Conservation (phyloP, 805 yeast species). For the Scheffersomyces amazonensis region DNA sequence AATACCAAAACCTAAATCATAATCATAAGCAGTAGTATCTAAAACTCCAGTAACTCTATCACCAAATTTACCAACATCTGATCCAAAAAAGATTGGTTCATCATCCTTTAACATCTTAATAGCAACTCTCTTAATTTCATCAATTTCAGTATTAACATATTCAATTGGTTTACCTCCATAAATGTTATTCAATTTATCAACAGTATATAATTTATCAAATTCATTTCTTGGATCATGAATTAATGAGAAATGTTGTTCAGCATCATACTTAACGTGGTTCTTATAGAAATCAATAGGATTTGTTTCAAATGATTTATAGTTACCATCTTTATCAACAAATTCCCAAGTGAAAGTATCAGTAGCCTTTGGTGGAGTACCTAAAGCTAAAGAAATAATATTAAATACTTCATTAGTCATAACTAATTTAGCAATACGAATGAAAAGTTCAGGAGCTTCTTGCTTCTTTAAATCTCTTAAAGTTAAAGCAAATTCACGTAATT, state of each 20-base stretch:
- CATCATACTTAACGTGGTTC: slow-evolving; percentile 52
- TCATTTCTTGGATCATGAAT: slow-evolving; percentile 82
- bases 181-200: slow-evolving; percentile 74
- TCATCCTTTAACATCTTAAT: slow-evolving; percentile 66
- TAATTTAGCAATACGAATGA: slow-evolving; percentile 32
- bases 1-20: slow-evolving; percentile 53
- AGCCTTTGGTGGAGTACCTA: slow-evolving; percentile 81
- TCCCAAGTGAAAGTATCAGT: slow-evolving; percentile 70
- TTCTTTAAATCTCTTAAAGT: slow-evolving; percentile 52
- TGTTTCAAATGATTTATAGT: slow-evolving; percentile 46
- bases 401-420: slow-evolving; percentile 59
- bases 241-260: slow-evolving; percentile 56
- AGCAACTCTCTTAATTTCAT: slow-evolving; percentile 56
- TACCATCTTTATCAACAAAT: slow-evolving; percentile 68
- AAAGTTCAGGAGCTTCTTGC: slow-evolving; percentile 36
- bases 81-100: slow-evolving; percentile 84
- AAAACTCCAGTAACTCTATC: slow-evolving; percentile 64
- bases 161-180: slow-evolving; percentile 66
- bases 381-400: slow-evolving; percentile 60
- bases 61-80: slow-evolving; percentile 81
- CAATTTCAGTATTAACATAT: slow-evolving; percentile 67
- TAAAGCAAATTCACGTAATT: slow-evolving; percentile 78
- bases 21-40: slow-evolving; percentile 70
- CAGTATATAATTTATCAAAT: slow-evolving; percentile 59
- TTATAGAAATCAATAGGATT: slow-evolving; percentile 67